phyloP scores from a whole-genome alignment of 495 filamentous ascomycete genomes.

The Xylaria grammica region DNA sequence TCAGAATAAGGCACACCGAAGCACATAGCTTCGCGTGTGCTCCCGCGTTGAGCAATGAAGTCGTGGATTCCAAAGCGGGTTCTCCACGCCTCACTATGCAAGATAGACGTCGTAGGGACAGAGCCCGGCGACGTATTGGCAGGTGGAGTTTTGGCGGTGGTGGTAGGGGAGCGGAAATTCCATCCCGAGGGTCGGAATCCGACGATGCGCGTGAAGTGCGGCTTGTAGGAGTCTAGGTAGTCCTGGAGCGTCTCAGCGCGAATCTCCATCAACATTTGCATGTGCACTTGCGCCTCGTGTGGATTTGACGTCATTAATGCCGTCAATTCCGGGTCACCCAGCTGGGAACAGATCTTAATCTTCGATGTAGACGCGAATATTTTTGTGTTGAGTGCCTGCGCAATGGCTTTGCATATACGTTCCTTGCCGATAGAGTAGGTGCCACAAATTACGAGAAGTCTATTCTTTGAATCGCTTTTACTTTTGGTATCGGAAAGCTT shows the following conservation, averaged over 20 bases:
- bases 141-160: constrained; percentile 22
- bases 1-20: constrained; percentile 95
- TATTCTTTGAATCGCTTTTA: constrained; percentile 34
- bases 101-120: constrained; percentile 59
- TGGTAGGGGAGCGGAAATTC: constrained; percentile 77
- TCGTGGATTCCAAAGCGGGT: constrained; percentile 67
- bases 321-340: constrained; percentile 84
- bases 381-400: constrained; percentile 81
- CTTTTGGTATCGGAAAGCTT: constrained; percentile 13
- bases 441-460: constrained; percentile 89
- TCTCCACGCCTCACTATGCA: constrained; percentile 76
- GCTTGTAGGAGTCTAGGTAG: constrained; percentile 78
- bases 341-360: constrained; percentile 77
- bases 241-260: constrained; percentile 84
- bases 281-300: constrained; percentile 89
- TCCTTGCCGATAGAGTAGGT: constrained; percentile 99
- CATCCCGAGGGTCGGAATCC: constrained; percentile 92
- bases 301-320: constrained; percentile 79
- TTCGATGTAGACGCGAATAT: constrained; percentile 88
- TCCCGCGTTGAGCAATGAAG: constrained; percentile 78
- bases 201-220: constrained; percentile 82
- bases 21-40: constrained; percentile 74
- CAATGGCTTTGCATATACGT: constrained; percentile 90
- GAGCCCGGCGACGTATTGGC: constrained; percentile 43
- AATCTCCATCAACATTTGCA: constrained; percentile 94